Evolutionary conservation across 106 monocot species (phyloP).

Genomic region (Dioscorea zingiberensis): DNA sequence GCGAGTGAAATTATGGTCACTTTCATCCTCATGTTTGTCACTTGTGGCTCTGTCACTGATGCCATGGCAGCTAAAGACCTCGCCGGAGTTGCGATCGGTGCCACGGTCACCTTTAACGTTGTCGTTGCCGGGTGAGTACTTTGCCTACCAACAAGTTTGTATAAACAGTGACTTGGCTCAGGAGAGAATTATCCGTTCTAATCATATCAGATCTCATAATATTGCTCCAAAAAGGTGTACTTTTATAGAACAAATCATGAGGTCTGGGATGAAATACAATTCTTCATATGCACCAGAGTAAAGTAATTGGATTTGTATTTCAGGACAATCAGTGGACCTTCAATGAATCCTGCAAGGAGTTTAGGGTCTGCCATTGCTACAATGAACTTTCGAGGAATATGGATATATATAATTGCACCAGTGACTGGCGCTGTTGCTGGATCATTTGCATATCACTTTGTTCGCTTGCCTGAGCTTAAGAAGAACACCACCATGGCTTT

Average conservation of each 20-base stretch:
- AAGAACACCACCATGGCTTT: no score
- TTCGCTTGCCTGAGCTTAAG: not conserved
- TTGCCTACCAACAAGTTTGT: no score
- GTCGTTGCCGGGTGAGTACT: slow-evolving; percentile 4
- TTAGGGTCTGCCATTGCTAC: not conserved
- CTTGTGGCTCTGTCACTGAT: not conserved
- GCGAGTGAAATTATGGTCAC: slow-evolving; percentile 11
- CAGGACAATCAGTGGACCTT: slow-evolving; percentile 32
- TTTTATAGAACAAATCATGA: no score
- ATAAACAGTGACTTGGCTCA: no score
- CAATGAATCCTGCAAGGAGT: slow-evolving; percentile 41
- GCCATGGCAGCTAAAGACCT: slow-evolving; percentile 2
- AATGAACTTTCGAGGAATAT: not conserved
- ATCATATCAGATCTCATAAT: no score
- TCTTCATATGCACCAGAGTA: not conserved
- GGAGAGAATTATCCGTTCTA: no score
- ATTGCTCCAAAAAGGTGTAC: no score
- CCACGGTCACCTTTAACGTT: not conserved
- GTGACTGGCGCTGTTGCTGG: not conserved
- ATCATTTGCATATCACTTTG: not conserved
- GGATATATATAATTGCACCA: not conserved
- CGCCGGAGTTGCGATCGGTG: slow-evolving; percentile 7
- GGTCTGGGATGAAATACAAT: no score
- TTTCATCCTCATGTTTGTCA: slow-evolving; percentile 5
- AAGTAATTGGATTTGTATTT: not conserved